Conservation (phyloP, 2,329 filamentous ascomycete species). For the Lasiodiplodia hormozganensis region DNA sequence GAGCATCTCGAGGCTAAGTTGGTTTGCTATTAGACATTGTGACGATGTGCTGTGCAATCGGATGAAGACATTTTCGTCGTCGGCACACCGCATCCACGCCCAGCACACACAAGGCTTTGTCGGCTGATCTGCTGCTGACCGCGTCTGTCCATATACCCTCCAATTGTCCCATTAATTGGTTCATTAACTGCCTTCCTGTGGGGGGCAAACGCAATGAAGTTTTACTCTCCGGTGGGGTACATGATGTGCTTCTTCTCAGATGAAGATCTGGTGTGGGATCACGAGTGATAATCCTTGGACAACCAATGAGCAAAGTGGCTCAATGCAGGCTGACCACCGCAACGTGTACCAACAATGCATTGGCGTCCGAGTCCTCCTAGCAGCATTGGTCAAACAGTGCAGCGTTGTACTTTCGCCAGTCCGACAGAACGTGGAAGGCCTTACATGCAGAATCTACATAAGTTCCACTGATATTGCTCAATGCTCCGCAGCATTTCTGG, state of each 20-base stretch:
- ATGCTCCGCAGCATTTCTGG: neutral
- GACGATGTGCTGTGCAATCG: neutral
- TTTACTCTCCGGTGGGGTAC: neutral
- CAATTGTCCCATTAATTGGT: neutral
- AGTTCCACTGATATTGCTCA: neutral
- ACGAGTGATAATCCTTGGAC: neutral
- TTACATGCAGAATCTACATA: neutral
- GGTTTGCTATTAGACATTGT: neutral
- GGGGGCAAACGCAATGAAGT: too few species aligned
- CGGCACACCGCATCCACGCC: neutral
- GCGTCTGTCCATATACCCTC: neutral
- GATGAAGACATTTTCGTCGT: conserved; percentile 3
- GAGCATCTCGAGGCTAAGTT: neutral
- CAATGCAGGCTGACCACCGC: neutral
- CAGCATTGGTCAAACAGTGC: too few species aligned
- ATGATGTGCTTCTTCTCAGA: neutral
- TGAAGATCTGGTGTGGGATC: neutral
- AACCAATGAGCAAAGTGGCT: neutral
- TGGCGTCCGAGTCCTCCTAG: too few species aligned
- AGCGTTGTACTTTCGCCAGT: too few species aligned
- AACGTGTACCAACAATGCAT: neutral
- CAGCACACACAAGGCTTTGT: neutral
- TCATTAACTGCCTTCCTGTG: neutral
- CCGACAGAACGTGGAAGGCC: too few species aligned
- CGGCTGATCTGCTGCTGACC: neutral